These are phyloP conservation scores for Alnus glutinosa DNA, from an alignment of 306 rosid genomes.

Conservation along the genomic window DNA sequence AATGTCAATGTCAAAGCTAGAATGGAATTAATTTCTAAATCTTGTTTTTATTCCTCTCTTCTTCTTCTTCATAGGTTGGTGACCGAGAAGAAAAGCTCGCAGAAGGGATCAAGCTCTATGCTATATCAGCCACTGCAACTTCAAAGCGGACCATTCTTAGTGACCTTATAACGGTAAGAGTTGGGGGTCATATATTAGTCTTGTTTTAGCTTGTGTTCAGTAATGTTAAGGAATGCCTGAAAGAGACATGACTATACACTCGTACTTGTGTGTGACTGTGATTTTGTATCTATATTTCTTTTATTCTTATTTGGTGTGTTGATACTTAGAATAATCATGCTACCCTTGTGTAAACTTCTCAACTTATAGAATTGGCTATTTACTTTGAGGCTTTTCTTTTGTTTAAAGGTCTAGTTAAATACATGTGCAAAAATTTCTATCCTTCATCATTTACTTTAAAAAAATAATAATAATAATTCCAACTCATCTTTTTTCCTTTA, in stretches of 20 bases:
- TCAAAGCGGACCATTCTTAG: conserved; percentile 93
- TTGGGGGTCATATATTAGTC: conserved; percentile 12
- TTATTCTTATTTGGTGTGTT: not conserved
- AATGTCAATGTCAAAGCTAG: conserved; percentile 4
- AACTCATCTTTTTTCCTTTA: not conserved
- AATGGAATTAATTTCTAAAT: conserved; percentile 13
- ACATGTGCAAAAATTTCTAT: not conserved
- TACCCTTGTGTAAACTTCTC: not conserved
- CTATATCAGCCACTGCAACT: conserved; percentile 78
- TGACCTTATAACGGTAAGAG: conserved; percentile 85
- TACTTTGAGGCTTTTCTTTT: not conserved
- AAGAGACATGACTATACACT: not conserved
- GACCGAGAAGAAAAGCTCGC: conserved; percentile 96
- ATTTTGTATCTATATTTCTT: not conserved
- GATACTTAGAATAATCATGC: not conserved
- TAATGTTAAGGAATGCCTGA: not conserved
- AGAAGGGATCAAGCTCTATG: conserved; percentile 93
- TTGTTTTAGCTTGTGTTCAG: conserved; percentile 17
- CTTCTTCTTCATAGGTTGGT: conserved; percentile 63
- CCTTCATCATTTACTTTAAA: not conserved
- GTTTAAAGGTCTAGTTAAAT: not conserved
- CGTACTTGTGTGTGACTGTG: not conserved
- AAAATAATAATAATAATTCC: not conserved
- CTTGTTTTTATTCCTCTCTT: conserved; percentile 11
- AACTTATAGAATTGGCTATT: not conserved